These are phyloP conservation scores for Ascochyta lentis DNA, from an alignment of 2,329 filamentous ascomycete species.

Conservation along the genomic window DNA sequence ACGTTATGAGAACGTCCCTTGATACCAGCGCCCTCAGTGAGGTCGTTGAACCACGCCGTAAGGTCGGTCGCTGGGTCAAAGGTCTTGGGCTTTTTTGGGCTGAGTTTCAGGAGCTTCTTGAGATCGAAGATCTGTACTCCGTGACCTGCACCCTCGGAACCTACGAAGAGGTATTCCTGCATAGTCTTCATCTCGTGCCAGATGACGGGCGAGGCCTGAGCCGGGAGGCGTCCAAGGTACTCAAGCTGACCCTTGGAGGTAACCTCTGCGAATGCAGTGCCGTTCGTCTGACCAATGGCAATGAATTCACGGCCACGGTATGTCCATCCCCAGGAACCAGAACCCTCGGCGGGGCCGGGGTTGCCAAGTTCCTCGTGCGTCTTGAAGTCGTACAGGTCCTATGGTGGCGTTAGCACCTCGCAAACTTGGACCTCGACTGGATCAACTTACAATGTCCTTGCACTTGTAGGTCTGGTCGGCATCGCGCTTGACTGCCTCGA, in stretches of 20 bases:
- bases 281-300: constrained; percentile 62
- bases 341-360: constrained; percentile 46
- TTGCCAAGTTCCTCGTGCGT: constrained; percentile 62
- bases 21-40: constrained; percentile 27
- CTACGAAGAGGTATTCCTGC: constrained; percentile 51
- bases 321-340: constrained; percentile 62
- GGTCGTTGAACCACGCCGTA: constrained; percentile 36
- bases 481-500: constrained; percentile 47
- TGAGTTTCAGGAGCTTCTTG: constrained; percentile 49
- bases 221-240: constrained; percentile 62
- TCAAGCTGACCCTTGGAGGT: constrained; percentile 56
- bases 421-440: not conserved
- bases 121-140: constrained; percentile 69
- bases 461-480: constrained; percentile 51
- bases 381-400: constrained; percentile 64
- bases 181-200: constrained; percentile 61
- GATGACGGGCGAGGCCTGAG: constrained; percentile 53
- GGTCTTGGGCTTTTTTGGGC: constrained; percentile 39
- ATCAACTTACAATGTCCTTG: constrained; percentile 55
- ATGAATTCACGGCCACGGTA: constrained; percentile 61
- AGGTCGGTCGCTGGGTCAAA: constrained; percentile 41
- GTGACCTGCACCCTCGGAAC: constrained; percentile 53
- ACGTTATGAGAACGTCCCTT: constrained; percentile 47
- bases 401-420: constrained; percentile 10
- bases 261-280: constrained; percentile 62